Evolutionary conservation across 2,329 filamentous ascomycete species (phyloP), one percentile per base, ranked within the genome.

Genomic region (Fusarium sp.): DNA sequence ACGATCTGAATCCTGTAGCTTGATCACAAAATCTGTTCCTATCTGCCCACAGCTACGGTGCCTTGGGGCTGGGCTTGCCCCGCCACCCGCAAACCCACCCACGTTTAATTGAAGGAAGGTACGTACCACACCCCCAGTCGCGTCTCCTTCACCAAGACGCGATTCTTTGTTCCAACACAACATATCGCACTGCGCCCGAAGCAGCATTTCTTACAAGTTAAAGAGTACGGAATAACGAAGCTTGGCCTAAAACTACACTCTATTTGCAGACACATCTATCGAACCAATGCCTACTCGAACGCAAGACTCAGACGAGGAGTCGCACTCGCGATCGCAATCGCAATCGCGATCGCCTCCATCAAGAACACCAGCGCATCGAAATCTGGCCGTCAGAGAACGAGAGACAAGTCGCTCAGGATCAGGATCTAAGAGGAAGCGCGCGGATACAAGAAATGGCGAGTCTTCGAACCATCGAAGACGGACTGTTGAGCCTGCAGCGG

Each of bases 391-490:
- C 45, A 71, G 74, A 41, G 74, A 76, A 51, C 71, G 70, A 48
- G 62, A 69, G 24, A 63, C 60, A 17, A 53, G 58, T 45, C 71
- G 71, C 13, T 62, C 44, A 10, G 65, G 39, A 10, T 76, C 75
- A 5, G 70, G 72, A 1, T 63, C 73, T 6, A 80, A 79, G 58
- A 72, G 77, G 32, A 79, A 79, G 62, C 75, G 78, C 53, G 65
- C 65, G 28, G 70, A 70, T 37, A 75, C 73, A 20, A 59, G 53
- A 32, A 73, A 72, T 5, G 66, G 55, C 15, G 71, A 71, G 26
- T 40, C 53, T 4, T 71, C 73, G 5, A 73, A 44, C 40, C 48
- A 56, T 43, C 71, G 76, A 52, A 72, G 71, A 22, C 71, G 74
- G 32, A 77, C 72, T 5, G 48, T 45, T 26, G 74, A 74, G 32